Evolutionary conservation across 495 filamentous ascomycete genomes (phyloP).

Genomic region (Hamigera avellanea): DNA sequence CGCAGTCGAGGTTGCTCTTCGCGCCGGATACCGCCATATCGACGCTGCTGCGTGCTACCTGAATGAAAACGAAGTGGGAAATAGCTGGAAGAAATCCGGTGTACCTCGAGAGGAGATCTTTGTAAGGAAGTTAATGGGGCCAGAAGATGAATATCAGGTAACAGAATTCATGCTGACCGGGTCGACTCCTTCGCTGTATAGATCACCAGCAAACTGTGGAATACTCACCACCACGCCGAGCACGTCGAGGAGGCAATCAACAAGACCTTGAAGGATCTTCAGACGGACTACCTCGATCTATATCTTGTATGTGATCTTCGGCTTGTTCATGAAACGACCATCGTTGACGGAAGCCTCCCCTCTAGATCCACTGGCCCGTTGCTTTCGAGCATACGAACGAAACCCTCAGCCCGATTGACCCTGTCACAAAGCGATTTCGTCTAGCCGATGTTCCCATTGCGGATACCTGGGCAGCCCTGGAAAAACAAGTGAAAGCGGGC

Average conservation of each 20-base stretch:
- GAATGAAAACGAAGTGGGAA: conserved; percentile 34
- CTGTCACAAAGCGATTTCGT: conserved; percentile 22
- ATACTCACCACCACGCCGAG: conserved; percentile 31
- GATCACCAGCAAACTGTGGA: conserved; percentile 35
- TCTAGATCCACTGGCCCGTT: conserved; percentile 28
- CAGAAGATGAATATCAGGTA: background rate
- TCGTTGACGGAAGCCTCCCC: background rate
- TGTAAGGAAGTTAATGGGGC: conserved; percentile 13
- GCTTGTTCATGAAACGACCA: too few species aligned
- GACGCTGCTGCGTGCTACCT: conserved; percentile 25
- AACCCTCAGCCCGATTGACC: conserved; percentile 21
- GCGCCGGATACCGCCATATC: conserved; percentile 36
- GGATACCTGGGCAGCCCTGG: conserved; percentile 59
- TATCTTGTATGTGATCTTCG: conserved; percentile 26
- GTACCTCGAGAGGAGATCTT: conserved; percentile 31
- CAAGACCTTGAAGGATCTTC: conserved; percentile 30
- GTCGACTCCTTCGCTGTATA: background rate
- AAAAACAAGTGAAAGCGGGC: conserved; percentile 51
- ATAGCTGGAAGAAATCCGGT: conserved; percentile 29
- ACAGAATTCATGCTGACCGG: background rate
- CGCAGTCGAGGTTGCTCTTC: conserved; percentile 36
- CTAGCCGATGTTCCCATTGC: conserved; percentile 21
- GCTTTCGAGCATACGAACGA: conserved; percentile 56
- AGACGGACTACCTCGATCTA: conserved; percentile 32
- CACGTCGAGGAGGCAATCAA: conserved; percentile 27